Conservation (phyloP, 2,329 filamentous ascomycete genomes). For the Fusarium continuum region DNA sequence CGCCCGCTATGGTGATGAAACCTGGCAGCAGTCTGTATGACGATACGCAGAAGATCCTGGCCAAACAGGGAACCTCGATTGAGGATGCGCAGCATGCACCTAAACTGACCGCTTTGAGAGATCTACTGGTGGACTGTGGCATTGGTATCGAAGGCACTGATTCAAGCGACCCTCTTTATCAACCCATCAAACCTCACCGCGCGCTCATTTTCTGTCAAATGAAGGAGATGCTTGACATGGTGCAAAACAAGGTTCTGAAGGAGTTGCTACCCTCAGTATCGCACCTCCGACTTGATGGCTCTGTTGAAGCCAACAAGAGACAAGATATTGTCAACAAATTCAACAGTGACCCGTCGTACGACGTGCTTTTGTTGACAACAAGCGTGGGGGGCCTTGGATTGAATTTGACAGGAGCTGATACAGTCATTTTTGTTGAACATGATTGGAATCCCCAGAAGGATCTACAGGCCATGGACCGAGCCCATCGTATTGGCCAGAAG, state of each 20-base stretch:
- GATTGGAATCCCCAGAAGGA: slow-evolving; percentile 99
- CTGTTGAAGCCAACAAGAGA: slow-evolving; percentile 89
- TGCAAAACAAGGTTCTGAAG: slow-evolving; percentile 91
- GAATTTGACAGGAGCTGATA: slow-evolving; percentile 96
- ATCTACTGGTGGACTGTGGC: slow-evolving; percentile 97
- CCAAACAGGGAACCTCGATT: slow-evolving; percentile 80
- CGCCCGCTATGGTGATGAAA: slow-evolving; percentile 94
- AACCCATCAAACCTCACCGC: slow-evolving; percentile 94
- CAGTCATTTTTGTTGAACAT: slow-evolving; percentile 98
- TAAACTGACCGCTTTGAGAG: slow-evolving; percentile 88
- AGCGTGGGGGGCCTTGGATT: slow-evolving; percentile 94
- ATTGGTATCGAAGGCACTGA: slow-evolving; percentile 82
- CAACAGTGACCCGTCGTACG: slow-evolving; percentile 96
- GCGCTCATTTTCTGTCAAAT: slow-evolving; percentile 98
- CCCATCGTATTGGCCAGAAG: slow-evolving; percentile 98
- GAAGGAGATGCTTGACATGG: slow-evolving; percentile 99
- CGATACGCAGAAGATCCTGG: slow-evolving; percentile 82
- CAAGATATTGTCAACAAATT: slow-evolving; percentile 99
- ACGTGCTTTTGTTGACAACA: slow-evolving; percentile 91
- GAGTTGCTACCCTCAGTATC: slow-evolving; percentile 92
- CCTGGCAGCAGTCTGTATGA: slow-evolving; percentile 91
- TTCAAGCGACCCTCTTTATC: slow-evolving; percentile 67
- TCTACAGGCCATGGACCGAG: slow-evolving; percentile 98
- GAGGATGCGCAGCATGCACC: slow-evolving; percentile 90
- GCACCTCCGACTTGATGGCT: slow-evolving; percentile 91